Evolutionary conservation across 192 early-diverging fungal species (phyloP).

Genomic region (Entrophospora sp.): DNA sequence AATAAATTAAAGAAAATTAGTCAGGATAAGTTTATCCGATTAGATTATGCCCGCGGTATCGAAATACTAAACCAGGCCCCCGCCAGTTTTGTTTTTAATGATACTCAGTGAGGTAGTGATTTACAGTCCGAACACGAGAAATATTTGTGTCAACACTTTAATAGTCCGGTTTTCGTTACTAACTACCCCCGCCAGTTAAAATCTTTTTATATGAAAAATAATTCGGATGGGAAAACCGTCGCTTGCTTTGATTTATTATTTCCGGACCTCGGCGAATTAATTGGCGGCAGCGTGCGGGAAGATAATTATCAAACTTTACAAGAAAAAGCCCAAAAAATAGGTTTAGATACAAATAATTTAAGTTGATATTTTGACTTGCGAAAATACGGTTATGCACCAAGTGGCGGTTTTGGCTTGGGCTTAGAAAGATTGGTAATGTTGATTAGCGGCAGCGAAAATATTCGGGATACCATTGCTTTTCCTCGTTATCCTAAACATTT

Average conservation of each 20-base stretch:
- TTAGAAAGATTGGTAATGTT: constrained; percentile 75
- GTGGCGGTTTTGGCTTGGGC: constrained; percentile 88
- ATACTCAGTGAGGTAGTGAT: constrained; percentile 53
- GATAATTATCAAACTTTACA: constrained; percentile 49
- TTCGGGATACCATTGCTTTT: constrained; percentile 59
- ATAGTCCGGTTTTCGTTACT: constrained; percentile 84
- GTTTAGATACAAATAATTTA: constrained; percentile 56
- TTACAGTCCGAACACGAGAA: constrained; percentile 84
- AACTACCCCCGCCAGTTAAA: constrained; percentile 73
- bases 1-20: too few species aligned
- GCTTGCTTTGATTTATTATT: constrained; percentile 77
- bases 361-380: constrained; percentile 83
- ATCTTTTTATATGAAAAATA: constrained; percentile 81
- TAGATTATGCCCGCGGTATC: constrained; percentile 80
- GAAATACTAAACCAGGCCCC: constrained; percentile 52
- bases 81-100: constrained; percentile 52
- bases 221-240: constrained; percentile 51
- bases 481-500: too few species aligned
- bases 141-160: constrained; percentile 63
- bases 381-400: constrained; percentile 72
- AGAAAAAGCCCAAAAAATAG: constrained; percentile 39
- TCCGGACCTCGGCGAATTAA: constrained; percentile 75
- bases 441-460: constrained; percentile 71
- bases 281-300: constrained; percentile 80
- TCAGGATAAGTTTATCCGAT: too few species aligned